phyloP scores from a whole-genome alignment of 495 filamentous ascomycete genomes.

The Astrothelium macrocarpum region DNA sequence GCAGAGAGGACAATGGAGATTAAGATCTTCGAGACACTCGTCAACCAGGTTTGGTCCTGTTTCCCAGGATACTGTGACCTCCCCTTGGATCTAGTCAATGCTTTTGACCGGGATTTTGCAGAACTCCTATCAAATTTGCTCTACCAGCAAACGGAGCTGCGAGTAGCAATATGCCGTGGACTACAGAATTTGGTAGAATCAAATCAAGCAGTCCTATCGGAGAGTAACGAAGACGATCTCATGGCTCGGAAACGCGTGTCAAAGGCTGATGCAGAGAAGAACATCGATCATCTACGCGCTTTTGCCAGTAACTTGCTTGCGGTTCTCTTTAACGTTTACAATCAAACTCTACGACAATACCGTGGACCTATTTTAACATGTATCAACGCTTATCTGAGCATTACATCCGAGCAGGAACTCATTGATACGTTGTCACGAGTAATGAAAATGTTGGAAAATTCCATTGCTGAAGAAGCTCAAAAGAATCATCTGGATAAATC shows the following conservation, averaged over 20 bases:
- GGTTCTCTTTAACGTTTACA: constrained; percentile 96
- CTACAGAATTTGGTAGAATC: constrained; percentile 83
- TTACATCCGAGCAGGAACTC: constrained; percentile 56
- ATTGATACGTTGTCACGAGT: constrained; percentile 81
- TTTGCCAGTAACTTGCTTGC: constrained; percentile 84
- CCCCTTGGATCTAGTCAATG: constrained; percentile 62
- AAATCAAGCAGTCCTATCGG: constrained; percentile 62
- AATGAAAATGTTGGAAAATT: constrained; percentile 66
- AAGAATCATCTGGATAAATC: constrained; percentile 50
- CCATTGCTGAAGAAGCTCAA: constrained; percentile 54
- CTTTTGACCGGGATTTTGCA: constrained; percentile 77
- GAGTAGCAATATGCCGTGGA: constrained; percentile 74
- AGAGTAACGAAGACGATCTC: constrained; percentile 55
- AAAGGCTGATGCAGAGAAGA: constrained; percentile 62
- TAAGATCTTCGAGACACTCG: constrained; percentile 94
- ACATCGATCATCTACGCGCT: constrained; percentile 63
- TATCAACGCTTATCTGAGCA: constrained; percentile 87
- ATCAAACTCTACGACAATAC: constrained; percentile 84
- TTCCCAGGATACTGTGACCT: constrained; percentile 94
- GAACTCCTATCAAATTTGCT: constrained; percentile 84
- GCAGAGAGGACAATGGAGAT: constrained; percentile 82
- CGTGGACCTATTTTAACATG: constrained; percentile 82
- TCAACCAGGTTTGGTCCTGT: constrained; percentile 89
- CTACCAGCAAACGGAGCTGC: constrained; percentile 81
- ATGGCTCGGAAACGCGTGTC: constrained; percentile 62